Evolutionary conservation across 495 filamentous ascomycete species (phyloP), one percentile per base, ranked within the genome.

Genomic region (Penicillium roqueforti): DNA sequence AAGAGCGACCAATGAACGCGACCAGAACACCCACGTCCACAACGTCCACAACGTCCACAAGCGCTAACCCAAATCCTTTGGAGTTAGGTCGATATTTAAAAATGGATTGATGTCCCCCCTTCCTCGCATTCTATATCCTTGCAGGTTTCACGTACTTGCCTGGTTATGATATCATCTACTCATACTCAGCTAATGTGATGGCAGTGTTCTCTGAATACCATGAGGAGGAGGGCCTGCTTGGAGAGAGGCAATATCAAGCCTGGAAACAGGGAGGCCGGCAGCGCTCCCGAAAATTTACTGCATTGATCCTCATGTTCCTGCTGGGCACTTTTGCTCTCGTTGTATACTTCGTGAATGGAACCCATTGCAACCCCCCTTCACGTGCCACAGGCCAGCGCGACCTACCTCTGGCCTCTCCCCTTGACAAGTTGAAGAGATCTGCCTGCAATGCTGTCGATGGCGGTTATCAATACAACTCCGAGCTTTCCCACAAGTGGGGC

Each of bases 401-500:
- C 28, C 28, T 32, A 20, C 39, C 28, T 16, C 1, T 4, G 8
- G 3, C 26, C 6, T 20, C 38, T 1, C 19, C 28, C 11, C n/a
- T 19, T 16, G n/a, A 31, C 13, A 36, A 9, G 7, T 26, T 39
- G 0, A 36, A 26, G 40, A 52, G 29, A 25, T 19, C 20, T 6
- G 31, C 60, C 13, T 91, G 87, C 67, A 84, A 86, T 62, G 80
- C 75, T 3, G 69, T 83, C 13, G 57, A 80, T 13, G 59, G 68
- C 45, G 89, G 88, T 25, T 91, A 84, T 65, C 80, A 83, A 56
- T 88, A 84, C 66, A 69, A 74, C 31, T 53, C 75, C 9, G 49
- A 76, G 14, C 73, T 86, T 39, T 81, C 88, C 4, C 89, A 87
- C 54, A 79, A 69, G 53, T 95, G 89, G 91, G 91, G 90, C 48